Percentiles rank a stretch among this genome's conserved stretches.
phyloP scores from a whole-genome alignment of 176 grass and related monocot species.

The Leersia perrieri region DNA sequence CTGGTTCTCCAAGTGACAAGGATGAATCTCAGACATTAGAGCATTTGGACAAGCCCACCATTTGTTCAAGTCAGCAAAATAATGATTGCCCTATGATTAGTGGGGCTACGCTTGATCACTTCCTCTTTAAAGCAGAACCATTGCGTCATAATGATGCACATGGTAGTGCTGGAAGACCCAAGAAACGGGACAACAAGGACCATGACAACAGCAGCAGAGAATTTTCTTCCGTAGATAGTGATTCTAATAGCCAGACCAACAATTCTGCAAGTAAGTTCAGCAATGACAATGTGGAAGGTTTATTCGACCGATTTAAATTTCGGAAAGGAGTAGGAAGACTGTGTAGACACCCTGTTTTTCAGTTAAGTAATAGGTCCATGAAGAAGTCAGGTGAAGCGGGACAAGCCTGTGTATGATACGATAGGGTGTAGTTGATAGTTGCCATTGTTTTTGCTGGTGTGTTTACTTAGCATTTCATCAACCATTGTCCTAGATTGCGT shows the following conservation, averaged over 20 bases:
- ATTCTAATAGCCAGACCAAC: conserved; percentile 29
- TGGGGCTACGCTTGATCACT: conserved; percentile 58
- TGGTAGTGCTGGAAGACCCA: conserved; percentile 7
- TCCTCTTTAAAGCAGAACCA: conserved; percentile 52
- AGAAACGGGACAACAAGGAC: conserved; percentile 20
- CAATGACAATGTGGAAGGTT: conserved; percentile 41
- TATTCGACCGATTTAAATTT: conserved; percentile 72
- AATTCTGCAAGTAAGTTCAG: conserved; percentile 33
- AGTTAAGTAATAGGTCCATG: conserved; percentile 74
- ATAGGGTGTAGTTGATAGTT: conserved; percentile 28
- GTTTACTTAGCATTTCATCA: conserved; percentile 12
- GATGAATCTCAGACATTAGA: conserved; percentile 47
- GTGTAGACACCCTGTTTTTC: conserved; percentile 78
- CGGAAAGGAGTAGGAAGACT: conserved; percentile 82
- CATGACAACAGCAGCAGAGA: conserved; percentile 13
- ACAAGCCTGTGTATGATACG: conserved; percentile 70
- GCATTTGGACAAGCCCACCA: conserved; percentile 16
- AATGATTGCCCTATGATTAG: conserved; percentile 49
- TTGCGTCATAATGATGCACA: conserved; percentile 34
- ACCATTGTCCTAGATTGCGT: conserved; percentile 33
- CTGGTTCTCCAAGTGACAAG: conserved; percentile 68
- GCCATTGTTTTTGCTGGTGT: background rate
- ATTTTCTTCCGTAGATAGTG: background rate
- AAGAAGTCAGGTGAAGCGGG: conserved; percentile 70
- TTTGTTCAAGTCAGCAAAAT: conserved; percentile 33